phyloP scores from a whole-genome alignment of 495 filamentous ascomycete genomes.

The Aspergillus egyptiacus region DNA sequence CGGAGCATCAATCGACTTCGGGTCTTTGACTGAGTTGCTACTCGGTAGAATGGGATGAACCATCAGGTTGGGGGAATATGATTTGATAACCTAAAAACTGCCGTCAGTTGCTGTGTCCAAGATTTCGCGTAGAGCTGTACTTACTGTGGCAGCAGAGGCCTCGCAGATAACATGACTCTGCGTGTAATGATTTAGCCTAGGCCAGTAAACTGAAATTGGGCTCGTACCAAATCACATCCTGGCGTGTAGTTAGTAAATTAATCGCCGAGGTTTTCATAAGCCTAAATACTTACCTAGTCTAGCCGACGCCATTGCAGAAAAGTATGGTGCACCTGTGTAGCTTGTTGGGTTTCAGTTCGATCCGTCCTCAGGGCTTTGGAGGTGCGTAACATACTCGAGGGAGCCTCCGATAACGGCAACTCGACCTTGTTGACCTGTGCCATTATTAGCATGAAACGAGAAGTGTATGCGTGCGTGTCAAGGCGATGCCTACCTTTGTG shows the following conservation, averaged over 20 bases:
- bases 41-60: conserved; percentile 94
- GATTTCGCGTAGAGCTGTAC: background rate
- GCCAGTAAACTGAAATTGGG: background rate
- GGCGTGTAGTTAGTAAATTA: conserved; percentile 1
- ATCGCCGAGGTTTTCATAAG: background rate
- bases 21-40: conserved; percentile 38
- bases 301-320: conserved; percentile 94
- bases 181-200: conserved; percentile 12
- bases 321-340: conserved; percentile 96
- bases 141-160: conserved; percentile 63
- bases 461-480: background rate
- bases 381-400: conserved; percentile 56
- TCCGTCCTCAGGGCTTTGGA: background rate
- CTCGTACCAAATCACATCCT: conserved; percentile 74
- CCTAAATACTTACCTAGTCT: conserved; percentile 52
- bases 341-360: conserved; percentile 29
- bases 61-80: conserved; percentile 98
- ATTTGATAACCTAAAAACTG: conserved; percentile 68
- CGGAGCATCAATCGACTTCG: conserved; percentile 42
- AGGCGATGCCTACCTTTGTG: conserved; percentile 68
- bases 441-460: conserved; percentile 14
- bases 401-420: conserved; percentile 94
- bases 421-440: conserved; percentile 78
- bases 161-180: conserved; percentile 97
- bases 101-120: background rate